A percentile compares a stretch with the other conserved stretches of the same genome.
phyloP scores from a whole-genome alignment of 2,329 filamentous ascomycete genomes.

The Chaetomium sp. region DNA sequence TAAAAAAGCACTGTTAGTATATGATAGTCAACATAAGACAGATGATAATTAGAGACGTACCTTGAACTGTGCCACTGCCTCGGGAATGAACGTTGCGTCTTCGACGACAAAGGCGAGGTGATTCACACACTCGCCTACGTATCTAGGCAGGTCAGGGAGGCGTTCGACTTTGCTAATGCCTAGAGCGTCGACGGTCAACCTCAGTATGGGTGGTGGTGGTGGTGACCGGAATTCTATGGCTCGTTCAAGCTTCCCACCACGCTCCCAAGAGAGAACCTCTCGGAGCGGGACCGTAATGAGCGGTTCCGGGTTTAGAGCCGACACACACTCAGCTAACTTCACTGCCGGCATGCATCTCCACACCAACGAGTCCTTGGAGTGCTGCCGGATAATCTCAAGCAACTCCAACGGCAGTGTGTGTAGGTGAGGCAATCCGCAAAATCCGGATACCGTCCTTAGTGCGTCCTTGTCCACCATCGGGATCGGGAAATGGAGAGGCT shows the following conservation, averaged over 20 bases:
- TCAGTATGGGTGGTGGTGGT: neutral
- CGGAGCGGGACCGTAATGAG: neutral
- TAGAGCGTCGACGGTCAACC: neutral
- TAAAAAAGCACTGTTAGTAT: neutral
- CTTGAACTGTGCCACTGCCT: neutral
- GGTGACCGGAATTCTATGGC: neutral
- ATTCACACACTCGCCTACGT: constrained; percentile 9
- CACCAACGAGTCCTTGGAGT: neutral
- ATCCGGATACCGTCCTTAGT: neutral
- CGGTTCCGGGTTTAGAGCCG: neutral
- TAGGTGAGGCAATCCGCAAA: neutral
- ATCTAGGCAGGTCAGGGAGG: constrained; percentile 1
- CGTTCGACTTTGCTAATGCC: constrained; percentile 8
- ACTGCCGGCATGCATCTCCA: constrained; percentile 8
- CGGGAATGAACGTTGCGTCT: neutral
- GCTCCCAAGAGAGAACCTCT: constrained; percentile 3
- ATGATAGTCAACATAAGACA: neutral
- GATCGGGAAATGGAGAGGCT: neutral
- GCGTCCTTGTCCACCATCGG: neutral
- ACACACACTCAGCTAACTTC: neutral
- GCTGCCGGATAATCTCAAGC: constrained; percentile 3
- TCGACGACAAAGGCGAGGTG: constrained; percentile 12
- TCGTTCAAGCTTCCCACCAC: neutral
- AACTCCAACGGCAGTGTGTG: constrained; percentile 2
- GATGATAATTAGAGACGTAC: neutral